phyloP scores from a whole-genome alignment of 73 alveolate genomes.

The Paramecium octaurelia region DNA sequence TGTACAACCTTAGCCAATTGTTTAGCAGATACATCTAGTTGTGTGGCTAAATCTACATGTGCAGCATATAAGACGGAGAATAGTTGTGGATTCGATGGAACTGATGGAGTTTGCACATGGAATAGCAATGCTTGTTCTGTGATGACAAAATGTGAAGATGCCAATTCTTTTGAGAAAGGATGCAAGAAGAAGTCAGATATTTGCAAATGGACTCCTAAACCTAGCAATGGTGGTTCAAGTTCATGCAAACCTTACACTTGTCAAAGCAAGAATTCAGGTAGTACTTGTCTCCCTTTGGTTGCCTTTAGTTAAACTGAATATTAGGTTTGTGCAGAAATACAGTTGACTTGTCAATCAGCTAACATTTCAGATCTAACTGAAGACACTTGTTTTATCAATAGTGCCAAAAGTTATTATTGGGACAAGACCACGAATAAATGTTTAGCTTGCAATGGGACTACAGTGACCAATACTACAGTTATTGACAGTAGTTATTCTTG shows the following conservation, averaged over 20 bases:
- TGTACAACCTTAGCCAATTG: neutral
- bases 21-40: neutral
- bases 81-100: constrained; percentile 25
- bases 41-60: neutral
- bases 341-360: neutral
- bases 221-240: constrained; percentile 28
- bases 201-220: constrained; percentile 50
- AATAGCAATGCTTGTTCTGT: neutral
- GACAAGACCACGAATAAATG: neutral
- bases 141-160: constrained; percentile 30
- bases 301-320: neutral
- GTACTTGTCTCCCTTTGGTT: constrained; percentile 4
- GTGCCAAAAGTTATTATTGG: constrained; percentile 27
- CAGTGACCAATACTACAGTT: neutral
- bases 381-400: neutral
- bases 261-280: neutral
- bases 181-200: neutral
- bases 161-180: neutral
- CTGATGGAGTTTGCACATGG: constrained; percentile 42
- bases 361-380: constrained; percentile 12
- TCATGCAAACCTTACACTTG: constrained; percentile 21
- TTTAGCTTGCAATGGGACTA: neutral
- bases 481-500: neutral
- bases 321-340: neutral
- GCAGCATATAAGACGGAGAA: neutral